Evolutionary conservation across 225 moss, liverwort and hornwort species (phyloP).

Genomic region (Rhytidiadelphus loreus): DNA sequence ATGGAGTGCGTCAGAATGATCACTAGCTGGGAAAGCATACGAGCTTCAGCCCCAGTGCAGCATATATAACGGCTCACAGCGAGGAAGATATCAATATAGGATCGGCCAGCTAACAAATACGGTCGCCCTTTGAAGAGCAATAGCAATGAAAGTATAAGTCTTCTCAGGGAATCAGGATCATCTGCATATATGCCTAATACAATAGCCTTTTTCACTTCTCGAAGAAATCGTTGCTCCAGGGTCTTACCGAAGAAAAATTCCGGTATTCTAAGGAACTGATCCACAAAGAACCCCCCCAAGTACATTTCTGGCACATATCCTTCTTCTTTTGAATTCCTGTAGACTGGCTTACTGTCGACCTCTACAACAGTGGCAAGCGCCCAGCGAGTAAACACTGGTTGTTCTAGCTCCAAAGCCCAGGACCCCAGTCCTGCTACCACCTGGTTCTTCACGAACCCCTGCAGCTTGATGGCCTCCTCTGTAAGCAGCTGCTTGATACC

Average conservation of each 20-base stretch:
- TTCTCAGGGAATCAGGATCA: constrained; percentile 59
- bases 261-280: constrained; percentile 78
- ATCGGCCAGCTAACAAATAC: constrained; percentile 59
- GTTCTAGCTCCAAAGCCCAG: constrained; percentile 52
- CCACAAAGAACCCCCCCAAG: constrained; percentile 85
- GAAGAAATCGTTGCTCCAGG: constrained; percentile 75
- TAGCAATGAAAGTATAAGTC: constrained; percentile 63
- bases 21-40: constrained; percentile 66
- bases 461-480: constrained; percentile 71
- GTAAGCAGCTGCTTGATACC: constrained; percentile 43
- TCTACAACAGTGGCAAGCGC: constrained; percentile 44
- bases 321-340: constrained; percentile 47
- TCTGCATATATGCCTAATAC: constrained; percentile 58
- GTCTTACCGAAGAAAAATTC: constrained; percentile 53
- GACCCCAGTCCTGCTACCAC: constrained; percentile 38
- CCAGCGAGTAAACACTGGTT: constrained; percentile 67
- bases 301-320: constrained; percentile 77
- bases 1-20: constrained; percentile 70
- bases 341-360: constrained; percentile 40
- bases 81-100: constrained; percentile 87
- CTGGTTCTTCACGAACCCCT: constrained; percentile 43
- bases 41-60: constrained; percentile 47
- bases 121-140: constrained; percentile 80
- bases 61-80: constrained; percentile 62
- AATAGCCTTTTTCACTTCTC: constrained; percentile 83